Evolutionary conservation across 371 early-diverging fungal genomes (phyloP).

Genomic region (Rhizopus arrhizus): DNA sequence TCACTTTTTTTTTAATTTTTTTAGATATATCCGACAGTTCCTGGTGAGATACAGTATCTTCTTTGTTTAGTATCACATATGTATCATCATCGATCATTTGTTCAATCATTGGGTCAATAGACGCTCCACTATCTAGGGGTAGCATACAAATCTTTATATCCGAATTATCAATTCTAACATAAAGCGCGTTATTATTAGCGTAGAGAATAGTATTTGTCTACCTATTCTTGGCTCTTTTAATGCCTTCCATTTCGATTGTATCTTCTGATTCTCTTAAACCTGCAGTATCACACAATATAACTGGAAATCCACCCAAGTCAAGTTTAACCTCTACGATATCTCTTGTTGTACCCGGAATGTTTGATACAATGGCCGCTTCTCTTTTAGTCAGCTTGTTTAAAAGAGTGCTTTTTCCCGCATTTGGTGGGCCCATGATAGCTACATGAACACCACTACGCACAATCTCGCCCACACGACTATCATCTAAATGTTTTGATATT

Average conservation of each 20-base stretch:
- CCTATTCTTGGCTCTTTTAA: constrained; percentile 63
- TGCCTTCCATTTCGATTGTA: constrained; percentile 74
- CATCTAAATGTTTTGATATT: constrained; percentile 61
- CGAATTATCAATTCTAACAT: constrained; percentile 32
- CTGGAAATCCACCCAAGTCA: constrained; percentile 77
- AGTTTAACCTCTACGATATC: constrained; percentile 77
- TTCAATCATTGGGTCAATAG: constrained; percentile 48
- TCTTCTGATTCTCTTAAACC: constrained; percentile 71
- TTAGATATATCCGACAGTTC: not conserved
- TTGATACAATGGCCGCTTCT: constrained; percentile 82
- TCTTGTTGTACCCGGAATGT: constrained; percentile 80
- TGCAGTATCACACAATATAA: constrained; percentile 78
- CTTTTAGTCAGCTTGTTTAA: constrained; percentile 72
- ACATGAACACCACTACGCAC: constrained; percentile 72
- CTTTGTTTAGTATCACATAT: constrained; percentile 70
- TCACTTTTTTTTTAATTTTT: constrained; percentile 8
- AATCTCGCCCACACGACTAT: constrained; percentile 74
- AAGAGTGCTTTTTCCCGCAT: constrained; percentile 82
- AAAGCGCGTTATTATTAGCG: not conserved
- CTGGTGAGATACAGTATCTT: constrained; percentile 44
- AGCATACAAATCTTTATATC: constrained; percentile 60
- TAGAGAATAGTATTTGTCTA: constrained; percentile 7
- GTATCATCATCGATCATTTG: constrained; percentile 60
- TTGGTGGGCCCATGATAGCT: constrained; percentile 80
- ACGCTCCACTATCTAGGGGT: constrained; percentile 26